Conservation (phyloP, 257 asterid genomes). For the Fraxinus excelsior region DNA sequence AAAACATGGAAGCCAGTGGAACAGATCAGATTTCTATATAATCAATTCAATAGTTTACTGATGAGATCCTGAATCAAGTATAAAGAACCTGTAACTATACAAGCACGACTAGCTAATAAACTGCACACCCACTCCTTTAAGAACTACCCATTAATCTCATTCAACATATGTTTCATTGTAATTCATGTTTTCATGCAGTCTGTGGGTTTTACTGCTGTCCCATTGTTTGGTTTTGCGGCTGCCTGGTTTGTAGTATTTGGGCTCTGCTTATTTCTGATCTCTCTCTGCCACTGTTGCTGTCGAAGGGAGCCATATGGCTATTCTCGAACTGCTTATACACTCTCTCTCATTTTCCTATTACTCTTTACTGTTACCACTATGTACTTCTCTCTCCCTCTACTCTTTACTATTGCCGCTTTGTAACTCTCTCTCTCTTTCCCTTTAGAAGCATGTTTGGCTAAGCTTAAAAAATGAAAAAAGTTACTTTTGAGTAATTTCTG, state of each 20-base stretch:
- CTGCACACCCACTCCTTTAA: background rate
- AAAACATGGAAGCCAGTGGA: too few relatives aligned
- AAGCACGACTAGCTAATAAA: background rate
- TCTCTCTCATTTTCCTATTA: slow-evolving; percentile 71
- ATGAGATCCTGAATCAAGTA: background rate
- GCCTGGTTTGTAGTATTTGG: slow-evolving; percentile 69
- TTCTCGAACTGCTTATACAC: slow-evolving; percentile 61
- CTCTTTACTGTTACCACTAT: slow-evolving; percentile 55
- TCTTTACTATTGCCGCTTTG: slow-evolving; percentile 38
- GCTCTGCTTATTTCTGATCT: slow-evolving; percentile 46
- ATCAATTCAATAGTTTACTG: background rate
- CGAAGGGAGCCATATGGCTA: slow-evolving; percentile 57
- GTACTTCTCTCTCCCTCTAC: slow-evolving; percentile 42
- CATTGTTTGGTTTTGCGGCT: slow-evolving; percentile 57
- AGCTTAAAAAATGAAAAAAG: background rate
- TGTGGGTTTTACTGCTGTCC: slow-evolving; percentile 65
- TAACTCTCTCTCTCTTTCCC: slow-evolving; percentile 15
- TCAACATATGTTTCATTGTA: background rate
- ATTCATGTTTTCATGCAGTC: slow-evolving; percentile 53
- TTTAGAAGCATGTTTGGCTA: background rate
- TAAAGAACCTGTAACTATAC: too few relatives aligned
- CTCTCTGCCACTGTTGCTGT: slow-evolving; percentile 58
- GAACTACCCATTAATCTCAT: background rate
- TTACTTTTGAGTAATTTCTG: background rate
- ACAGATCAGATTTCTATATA: too few relatives aligned